Base-by-base conservation (phyloP, 2,329 filamentous ascomycete genomes). In the Ophiostoma angusticollis region DNA sequence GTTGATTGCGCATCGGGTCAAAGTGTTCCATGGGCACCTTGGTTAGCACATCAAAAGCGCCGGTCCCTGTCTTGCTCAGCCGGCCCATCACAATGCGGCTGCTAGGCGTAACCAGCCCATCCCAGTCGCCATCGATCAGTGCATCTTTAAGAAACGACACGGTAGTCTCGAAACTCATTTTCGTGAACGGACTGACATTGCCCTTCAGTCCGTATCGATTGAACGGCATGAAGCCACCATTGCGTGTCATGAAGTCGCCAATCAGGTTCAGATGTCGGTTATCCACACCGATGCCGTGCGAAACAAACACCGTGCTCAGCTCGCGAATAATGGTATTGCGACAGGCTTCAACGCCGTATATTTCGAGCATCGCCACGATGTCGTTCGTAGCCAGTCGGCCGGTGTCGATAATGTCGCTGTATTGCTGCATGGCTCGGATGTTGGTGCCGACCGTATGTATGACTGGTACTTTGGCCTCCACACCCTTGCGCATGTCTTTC, bases 151-250 rank as follows among this genome's bases (percentile, higher is more conserved):
- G 68, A 67, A 95, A 95, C 1, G 82, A 80, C 28, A 96, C 73
- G 3, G 91, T 98, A 4, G 91, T 98, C 71, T 98, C 91, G 63
- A 96, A 98, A 58, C 84, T 93, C 89, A 96, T 96, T 71, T 96
- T 96, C 62, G 91, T 89, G 51, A 98, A 89, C 0, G 91, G 86
- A 49, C 80, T 87, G 21, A 89, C 80, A 53, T 84, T 87, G 47
- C 83, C 78, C 54, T 77, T 78, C 44, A 98, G 67, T 1, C 89
- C 91, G 55, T 84, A 93, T 35, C 91, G 81, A 61, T 84, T 94
- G 64, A 98, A 98, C 1, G 91, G 80, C 34, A 78, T 82, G 63
- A 93, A 98, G 2, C 76, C 78, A 48, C 91, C 91, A 43, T 78
- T 80, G 38, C 89, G 74, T n/a, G 91, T 98, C 91, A 98, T 98